Conservation (phyloP, 768 basidiomycete genomes). For the Pleurotus sapidus region DNA sequence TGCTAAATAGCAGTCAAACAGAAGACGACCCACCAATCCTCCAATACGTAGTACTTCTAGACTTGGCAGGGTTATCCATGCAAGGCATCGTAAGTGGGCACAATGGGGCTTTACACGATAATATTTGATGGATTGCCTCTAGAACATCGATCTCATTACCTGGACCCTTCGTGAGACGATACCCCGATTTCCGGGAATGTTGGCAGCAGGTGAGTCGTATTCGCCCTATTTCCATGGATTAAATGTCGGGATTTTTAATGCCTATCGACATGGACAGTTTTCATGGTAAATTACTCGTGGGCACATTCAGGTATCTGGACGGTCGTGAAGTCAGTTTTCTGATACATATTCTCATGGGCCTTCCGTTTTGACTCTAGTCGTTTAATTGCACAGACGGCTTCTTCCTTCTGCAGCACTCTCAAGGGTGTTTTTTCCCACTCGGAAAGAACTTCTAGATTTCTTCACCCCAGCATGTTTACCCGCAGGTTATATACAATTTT, state of each 20-base stretch:
- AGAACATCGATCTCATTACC: slow-evolving; percentile 61
- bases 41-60: slow-evolving; percentile 68
- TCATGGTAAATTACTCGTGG: slow-evolving; percentile 76
- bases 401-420: slow-evolving; percentile 59
- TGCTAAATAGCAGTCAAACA: slow-evolving; percentile 36
- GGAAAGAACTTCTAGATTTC: slow-evolving; percentile 49
- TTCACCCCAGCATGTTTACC: slow-evolving; percentile 54
- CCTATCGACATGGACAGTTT: slow-evolving; percentile 36
- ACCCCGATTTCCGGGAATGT: slow-evolving; percentile 73
- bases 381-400: slow-evolving; percentile 41
- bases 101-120: slow-evolving; percentile 4
- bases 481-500: slow-evolving; percentile 39
- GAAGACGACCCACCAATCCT: slow-evolving; percentile 38
- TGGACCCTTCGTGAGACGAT: slow-evolving; percentile 67
- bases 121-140: slow-evolving; percentile 6
- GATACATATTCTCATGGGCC: neutral
- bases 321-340: slow-evolving; percentile 51
- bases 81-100: slow-evolving; percentile 48
- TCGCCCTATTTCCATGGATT: slow-evolving; percentile 1
- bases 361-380: slow-evolving; percentile 7
- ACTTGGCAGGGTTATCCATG: slow-evolving; percentile 54
- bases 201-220: slow-evolving; percentile 56
- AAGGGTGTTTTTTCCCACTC: slow-evolving; percentile 65
- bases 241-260: slow-evolving; percentile 6
- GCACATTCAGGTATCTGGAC: slow-evolving; percentile 67